A percentile compares a stretch with the other conserved stretches of the same genome.
phyloP scores from a whole-genome alignment of 2,329 filamentous ascomycete species.

The Dactylonectria estremocensis region DNA sequence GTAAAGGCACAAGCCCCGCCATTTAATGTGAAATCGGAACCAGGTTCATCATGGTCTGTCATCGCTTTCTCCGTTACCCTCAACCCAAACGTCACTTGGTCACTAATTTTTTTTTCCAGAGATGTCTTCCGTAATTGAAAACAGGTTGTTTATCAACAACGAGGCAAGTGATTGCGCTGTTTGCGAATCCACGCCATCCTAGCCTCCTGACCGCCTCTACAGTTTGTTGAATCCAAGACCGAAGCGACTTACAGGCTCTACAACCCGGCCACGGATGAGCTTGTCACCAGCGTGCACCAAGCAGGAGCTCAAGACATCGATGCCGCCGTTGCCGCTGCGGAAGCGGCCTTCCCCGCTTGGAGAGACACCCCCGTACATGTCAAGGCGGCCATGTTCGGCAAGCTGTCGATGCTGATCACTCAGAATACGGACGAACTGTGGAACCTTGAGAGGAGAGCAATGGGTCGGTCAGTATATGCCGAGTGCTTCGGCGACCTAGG shows the following conservation, averaged over 20 bases:
- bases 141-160: neutral
- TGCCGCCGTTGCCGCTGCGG: neutral
- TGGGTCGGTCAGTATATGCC: neutral
- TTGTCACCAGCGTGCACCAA: neutral
- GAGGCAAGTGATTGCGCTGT: neutral
- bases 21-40: neutral
- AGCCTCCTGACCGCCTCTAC: neutral
- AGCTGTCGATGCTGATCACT: neutral
- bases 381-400: neutral
- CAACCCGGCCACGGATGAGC: neutral
- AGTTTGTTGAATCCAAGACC: constrained; percentile 2
- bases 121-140: neutral
- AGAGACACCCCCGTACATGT: neutral
- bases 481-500: neutral
- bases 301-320: neutral
- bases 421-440: neutral
- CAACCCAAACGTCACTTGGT: neutral
- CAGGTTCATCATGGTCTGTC: neutral
- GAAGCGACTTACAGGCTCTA: neutral
- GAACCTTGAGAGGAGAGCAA: neutral
- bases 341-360: neutral
- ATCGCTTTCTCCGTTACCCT: neutral
- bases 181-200: neutral
- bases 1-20: neutral
- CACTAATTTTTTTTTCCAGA: neutral